phyloP scores from a whole-genome alignment of 2,329 filamentous ascomycete species.

The Chrysosporium queenslandicum region DNA sequence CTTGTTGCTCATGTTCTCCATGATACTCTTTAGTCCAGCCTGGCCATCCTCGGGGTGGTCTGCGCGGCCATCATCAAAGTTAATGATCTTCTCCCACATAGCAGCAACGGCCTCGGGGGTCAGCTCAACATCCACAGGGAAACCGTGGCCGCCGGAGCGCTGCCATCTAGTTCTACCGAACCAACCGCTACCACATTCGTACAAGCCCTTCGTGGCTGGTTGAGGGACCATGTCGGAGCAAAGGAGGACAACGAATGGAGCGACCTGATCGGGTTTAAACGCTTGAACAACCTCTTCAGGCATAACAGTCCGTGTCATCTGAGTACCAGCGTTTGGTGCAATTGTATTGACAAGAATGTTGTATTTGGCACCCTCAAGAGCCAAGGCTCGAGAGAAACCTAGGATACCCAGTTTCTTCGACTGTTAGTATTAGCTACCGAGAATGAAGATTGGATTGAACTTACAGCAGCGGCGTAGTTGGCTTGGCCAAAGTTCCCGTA shows the following conservation, averaged over 20 bases:
- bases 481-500: slow-evolving; percentile 99
- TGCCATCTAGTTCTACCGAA: slow-evolving; percentile 89
- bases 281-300: slow-evolving; percentile 97
- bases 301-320: slow-evolving; percentile 88
- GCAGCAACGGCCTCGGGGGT: slow-evolving; percentile 75
- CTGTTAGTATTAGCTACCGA: slow-evolving; percentile 19
- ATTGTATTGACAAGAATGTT: slow-evolving; percentile 98
- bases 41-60: slow-evolving; percentile 74
- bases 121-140: slow-evolving; percentile 74
- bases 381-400: slow-evolving; percentile 85
- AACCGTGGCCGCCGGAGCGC: slow-evolving; percentile 75
- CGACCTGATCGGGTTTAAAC: slow-evolving; percentile 98
- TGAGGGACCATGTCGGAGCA: slow-evolving; percentile 78
- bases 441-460: slow-evolving; percentile 28
- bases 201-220: slow-evolving; percentile 74
- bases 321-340: slow-evolving; percentile 90
- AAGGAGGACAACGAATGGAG: slow-evolving; percentile 79
- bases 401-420: slow-evolving; percentile 77
- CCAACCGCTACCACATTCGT: slow-evolving; percentile 94
- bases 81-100: slow-evolving; percentile 66
- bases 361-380: slow-evolving; percentile 88
- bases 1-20: slow-evolving; percentile 78
- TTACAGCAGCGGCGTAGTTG: slow-evolving; percentile 84
- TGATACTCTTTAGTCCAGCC: slow-evolving; percentile 66
- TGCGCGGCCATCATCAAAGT: slow-evolving; percentile 78